Evolutionary conservation across 805 yeast genomes (phyloP).

Genomic region (Saccharomycopsis fodiens): DNA sequence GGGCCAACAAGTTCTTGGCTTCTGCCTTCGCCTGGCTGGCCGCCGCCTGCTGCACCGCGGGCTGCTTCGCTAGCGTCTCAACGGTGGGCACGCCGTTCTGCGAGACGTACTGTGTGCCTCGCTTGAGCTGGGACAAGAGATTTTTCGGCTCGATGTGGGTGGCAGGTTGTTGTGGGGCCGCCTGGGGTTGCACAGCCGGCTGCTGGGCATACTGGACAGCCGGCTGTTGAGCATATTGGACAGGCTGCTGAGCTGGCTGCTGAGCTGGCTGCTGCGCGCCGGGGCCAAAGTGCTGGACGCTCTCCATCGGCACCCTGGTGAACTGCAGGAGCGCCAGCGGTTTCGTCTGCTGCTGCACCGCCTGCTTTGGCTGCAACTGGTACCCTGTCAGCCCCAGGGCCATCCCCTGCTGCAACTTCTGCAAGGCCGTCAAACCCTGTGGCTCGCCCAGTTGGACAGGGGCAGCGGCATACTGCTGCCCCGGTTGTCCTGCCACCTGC

Average conservation of each 20-base stretch:
- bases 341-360: conserved; percentile 1
- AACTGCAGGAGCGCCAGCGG: too few species aligned
- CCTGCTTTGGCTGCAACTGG: not conserved
- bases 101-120: conserved; percentile 6
- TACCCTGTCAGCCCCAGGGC: not conserved
- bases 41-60: too few species aligned
- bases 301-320: too few species aligned
- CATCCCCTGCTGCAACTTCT: conserved; percentile 1
- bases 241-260: not conserved
- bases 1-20: too few species aligned
- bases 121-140: not conserved
- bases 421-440: not conserved
- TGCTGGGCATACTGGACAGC: not conserved
- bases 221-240: conserved; percentile 1
- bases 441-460: conserved; percentile 2
- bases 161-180: conserved; percentile 1
- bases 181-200: not conserved
- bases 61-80: too few species aligned
- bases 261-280: not conserved
- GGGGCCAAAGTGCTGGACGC: too few species aligned
- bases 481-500: not conserved
- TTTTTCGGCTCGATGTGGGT: conserved; percentile 4
- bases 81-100: too few species aligned
- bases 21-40: too few species aligned
- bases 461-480: not conserved